Conservation (phyloP, 2,329 filamentous ascomycete genomes). For the Coniochaeta ligniaria region DNA sequence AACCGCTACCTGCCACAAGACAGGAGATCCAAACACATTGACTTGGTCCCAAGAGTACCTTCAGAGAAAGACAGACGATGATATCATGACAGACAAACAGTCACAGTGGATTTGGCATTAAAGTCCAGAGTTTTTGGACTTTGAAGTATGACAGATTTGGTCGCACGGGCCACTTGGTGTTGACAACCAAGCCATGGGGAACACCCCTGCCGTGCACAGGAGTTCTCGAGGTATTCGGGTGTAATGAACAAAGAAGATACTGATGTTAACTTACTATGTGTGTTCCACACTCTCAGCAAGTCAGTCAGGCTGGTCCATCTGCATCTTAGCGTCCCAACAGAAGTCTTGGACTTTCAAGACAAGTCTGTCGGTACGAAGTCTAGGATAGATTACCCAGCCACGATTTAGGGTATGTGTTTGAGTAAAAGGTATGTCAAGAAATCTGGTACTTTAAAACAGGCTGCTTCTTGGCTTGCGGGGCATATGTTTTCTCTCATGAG, state of each 20-base stretch:
- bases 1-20: not conserved
- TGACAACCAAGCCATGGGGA: not conserved
- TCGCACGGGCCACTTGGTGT: not conserved
- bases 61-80: not conserved
- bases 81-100: not conserved
- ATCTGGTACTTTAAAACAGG: no score
- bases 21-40: not conserved
- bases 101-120: not conserved
- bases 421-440: no score
- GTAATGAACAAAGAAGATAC: not conserved
- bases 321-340: not conserved
- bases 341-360: not conserved
- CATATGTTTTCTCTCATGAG: no score
- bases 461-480: no score
- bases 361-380: not conserved
- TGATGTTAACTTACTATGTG: not conserved
- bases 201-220: not conserved
- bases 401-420: no score
- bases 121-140: not conserved
- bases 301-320: not conserved
- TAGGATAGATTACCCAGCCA: not conserved
- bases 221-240: not conserved
- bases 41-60: not conserved
- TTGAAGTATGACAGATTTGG: not conserved
- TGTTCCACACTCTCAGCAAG: not conserved